Evolutionary conservation across 768 basidiomycete genomes (phyloP), one percentile per base, ranked within the genome.

Genomic region (Naematelia aurantialba): DNA sequence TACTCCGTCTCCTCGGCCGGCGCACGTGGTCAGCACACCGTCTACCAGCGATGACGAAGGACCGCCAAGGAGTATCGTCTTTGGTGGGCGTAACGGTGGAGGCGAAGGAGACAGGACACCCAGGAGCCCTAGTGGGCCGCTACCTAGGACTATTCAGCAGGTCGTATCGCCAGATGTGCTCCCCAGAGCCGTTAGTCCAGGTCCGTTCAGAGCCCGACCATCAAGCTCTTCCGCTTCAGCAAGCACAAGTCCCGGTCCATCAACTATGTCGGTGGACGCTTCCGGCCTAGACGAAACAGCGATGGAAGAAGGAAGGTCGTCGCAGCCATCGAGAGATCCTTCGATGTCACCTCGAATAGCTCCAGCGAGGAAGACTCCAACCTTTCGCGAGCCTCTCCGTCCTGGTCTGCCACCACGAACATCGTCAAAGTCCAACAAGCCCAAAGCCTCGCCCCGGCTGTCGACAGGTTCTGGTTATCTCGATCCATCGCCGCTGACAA

Each of bases 201-300:
- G 62, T 25, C 67, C 67, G 29, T 66, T 66, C 46, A 27, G 45
- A 14, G 48, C 52, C n/a, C 45, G 52, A 5, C n/a, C 51, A 13
- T 62, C 67, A 1, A 65, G 63, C 5, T 52, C 67, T 3, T 46
- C 56, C 14, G 48, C 19, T n/a, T 53, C 63, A 14, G 52, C 60
- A 27, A 56, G 55, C 3, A 69, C 70, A 19, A 55, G 49, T 19
- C 70, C 70, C 27, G 68, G 68, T 52, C 70, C 70, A 26, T 72
- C 70, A 8, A 67, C 60, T 24, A 61, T 70, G 13, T 65, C 69
- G 0, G 24, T 62, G 1, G 69, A 72, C 49, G 68, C 70, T 19
- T 72, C 70, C 5, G 70, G 70, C 5, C 21, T 69, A 4, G 67
- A 72, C 25, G 54, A 26, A 3, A 61, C 60, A 3, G 52, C 26